These are phyloP conservation scores for Psidium guajava DNA, from an alignment of 345 rosid species.

Conservation along the genomic window DNA sequence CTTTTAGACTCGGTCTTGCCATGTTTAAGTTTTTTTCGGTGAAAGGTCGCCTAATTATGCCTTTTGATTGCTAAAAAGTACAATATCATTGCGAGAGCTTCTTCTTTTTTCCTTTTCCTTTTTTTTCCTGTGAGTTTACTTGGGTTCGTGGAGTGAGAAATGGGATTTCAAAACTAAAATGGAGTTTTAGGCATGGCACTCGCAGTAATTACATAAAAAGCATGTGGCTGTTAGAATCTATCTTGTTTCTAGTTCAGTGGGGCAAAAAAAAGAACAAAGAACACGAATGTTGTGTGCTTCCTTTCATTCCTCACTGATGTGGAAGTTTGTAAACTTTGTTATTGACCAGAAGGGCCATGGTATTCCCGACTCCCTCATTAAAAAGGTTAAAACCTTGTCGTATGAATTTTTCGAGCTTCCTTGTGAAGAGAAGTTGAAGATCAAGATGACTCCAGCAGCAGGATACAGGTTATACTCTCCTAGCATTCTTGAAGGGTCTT, in stretches of 20 bases:
- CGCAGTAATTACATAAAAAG: background rate
- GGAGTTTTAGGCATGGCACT: background rate
- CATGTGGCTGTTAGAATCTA: background rate
- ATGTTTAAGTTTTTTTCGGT: background rate
- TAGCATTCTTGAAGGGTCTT: background rate
- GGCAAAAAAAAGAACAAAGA: too few relatives aligned
- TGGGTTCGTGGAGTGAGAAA: background rate
- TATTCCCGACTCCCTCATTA: constrained; percentile 46
- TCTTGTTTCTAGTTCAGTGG: background rate
- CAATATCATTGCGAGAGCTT: background rate
- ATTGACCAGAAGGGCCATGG: constrained; percentile 69
- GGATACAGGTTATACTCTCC: constrained; percentile 57
- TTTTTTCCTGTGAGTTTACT: background rate
- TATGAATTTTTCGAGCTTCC: constrained; percentile 53
- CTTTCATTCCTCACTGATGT: background rate
- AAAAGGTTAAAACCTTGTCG: constrained; percentile 31
- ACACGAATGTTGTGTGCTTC: background rate
- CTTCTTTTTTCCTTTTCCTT: background rate
- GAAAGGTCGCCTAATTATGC: background rate
- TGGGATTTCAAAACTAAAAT: background rate
- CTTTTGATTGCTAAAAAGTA: background rate
- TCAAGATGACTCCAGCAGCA: constrained; percentile 57
- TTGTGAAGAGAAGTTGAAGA: constrained; percentile 51
- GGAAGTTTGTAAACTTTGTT: constrained; percentile 1
- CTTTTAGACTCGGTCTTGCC: background rate